These are phyloP conservation scores for Talaromyces sp. DNA, from an alignment of 2,329 filamentous ascomycete genomes.

Conservation along the genomic window DNA sequence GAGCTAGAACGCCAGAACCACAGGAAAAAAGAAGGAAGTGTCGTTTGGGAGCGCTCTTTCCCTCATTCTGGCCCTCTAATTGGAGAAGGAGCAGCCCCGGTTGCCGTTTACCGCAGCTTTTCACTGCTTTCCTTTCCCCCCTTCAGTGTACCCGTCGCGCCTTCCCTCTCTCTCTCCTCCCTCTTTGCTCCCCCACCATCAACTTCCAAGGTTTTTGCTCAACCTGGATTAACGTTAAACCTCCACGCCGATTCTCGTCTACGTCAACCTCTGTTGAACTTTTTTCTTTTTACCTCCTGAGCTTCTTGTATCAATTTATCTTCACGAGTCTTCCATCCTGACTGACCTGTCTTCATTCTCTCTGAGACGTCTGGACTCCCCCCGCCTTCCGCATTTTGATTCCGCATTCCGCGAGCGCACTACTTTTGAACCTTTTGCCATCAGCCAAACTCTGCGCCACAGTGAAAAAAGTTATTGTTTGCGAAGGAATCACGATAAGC, in stretches of 20 bases:
- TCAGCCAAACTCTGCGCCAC: not conserved
- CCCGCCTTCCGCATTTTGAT: slow-evolving; percentile 4
- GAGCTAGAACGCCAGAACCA: slow-evolving; percentile 1
- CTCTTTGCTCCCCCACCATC: slow-evolving; percentile 2
- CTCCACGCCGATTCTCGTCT: not conserved
- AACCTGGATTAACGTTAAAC: slow-evolving; percentile 7
- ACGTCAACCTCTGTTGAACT: not conserved
- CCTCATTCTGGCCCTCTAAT: not conserved
- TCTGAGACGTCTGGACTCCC: not conserved
- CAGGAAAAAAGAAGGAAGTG: not conserved
- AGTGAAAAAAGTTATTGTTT: not conserved
- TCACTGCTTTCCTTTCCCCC: not conserved
- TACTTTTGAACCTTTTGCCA: not conserved
- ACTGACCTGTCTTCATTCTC: not conserved
- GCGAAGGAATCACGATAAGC: not conserved
- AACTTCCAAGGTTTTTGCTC: slow-evolving; percentile 8
- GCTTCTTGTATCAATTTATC: not conserved
- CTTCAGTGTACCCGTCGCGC: not conserved
- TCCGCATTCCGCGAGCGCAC: not conserved
- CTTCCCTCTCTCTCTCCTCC: not conserved
- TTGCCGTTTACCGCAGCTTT: slow-evolving; percentile 2
- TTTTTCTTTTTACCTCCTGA: not conserved
- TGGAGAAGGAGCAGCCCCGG: not conserved
- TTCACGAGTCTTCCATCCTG: not conserved
- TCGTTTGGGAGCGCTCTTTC: not conserved